Evolutionary conservation across 2,329 filamentous ascomycete species (phyloP).

Genomic region (Xylaria arbuscula): DNA sequence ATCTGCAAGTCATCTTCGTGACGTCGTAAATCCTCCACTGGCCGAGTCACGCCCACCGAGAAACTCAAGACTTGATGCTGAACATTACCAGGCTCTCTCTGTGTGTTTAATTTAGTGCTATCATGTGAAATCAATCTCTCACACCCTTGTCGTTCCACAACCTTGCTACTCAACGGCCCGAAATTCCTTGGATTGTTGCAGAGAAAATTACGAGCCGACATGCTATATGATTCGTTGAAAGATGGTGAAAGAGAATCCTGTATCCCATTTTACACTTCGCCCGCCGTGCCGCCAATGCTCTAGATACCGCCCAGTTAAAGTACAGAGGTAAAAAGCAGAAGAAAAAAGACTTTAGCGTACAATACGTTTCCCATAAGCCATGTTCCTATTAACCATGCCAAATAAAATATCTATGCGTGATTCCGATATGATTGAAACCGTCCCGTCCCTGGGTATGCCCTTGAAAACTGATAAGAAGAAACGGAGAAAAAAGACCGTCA

Average conservation of each 20-base stretch:
- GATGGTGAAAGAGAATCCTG: slow-evolving; percentile 2
- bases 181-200: slow-evolving; percentile 6
- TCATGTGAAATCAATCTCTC: slow-evolving; percentile 19
- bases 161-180: slow-evolving; percentile 12
- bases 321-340: slow-evolving; percentile 16
- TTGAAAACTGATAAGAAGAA: slow-evolving; percentile 2
- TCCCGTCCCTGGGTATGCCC: slow-evolving; percentile 20
- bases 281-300: slow-evolving; percentile 15
- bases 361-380: slow-evolving; percentile 33
- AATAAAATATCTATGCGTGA: slow-evolving; percentile 26
- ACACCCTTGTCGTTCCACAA: slow-evolving; percentile 17
- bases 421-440: slow-evolving; percentile 12
- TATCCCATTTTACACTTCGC: slow-evolving; percentile 7
- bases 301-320: slow-evolving; percentile 23
- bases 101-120: slow-evolving; percentile 1
- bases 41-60: not conserved
- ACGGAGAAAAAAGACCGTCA: not conserved
- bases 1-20: not conserved
- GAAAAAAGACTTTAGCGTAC: slow-evolving; percentile 26
- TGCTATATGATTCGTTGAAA: slow-evolving; percentile 5
- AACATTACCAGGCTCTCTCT: not conserved
- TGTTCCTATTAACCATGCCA: slow-evolving; percentile 29
- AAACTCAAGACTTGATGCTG: not conserved
- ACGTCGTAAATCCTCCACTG: slow-evolving; percentile 6
- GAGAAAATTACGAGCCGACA: not conserved